phyloP scores from a whole-genome alignment of 352 stramenopile genomes.

The Pythium phragmiticola region DNA sequence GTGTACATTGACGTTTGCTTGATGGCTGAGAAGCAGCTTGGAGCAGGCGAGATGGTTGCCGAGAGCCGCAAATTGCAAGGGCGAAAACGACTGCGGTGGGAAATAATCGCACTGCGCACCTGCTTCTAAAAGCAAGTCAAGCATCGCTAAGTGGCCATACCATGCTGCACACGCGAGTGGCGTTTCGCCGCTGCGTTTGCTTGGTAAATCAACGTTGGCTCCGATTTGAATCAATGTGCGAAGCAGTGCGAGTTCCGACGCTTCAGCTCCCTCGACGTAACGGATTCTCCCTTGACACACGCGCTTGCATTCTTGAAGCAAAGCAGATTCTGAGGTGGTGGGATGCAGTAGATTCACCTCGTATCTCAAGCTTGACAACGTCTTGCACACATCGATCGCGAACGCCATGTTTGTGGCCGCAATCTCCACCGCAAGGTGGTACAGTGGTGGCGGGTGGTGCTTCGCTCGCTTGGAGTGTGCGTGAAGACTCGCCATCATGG shows the following conservation, averaged over 20 bases:
- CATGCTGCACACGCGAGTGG: conserved; percentile 51
- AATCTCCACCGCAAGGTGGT: conserved; percentile 50
- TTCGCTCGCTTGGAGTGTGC: conserved; percentile 24
- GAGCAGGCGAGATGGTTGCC: conserved; percentile 39
- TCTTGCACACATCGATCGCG: conserved; percentile 51
- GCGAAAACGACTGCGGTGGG: conserved; percentile 42
- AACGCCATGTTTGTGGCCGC: conserved; percentile 46
- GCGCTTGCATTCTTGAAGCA: conserved; percentile 62
- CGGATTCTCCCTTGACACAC: conserved; percentile 27
- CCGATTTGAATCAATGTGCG: conserved; percentile 49
- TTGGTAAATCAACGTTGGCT: conserved; percentile 52
- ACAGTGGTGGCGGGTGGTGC: conserved; percentile 29
- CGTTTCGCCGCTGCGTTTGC: conserved; percentile 48
- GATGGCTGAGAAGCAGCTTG: conserved; percentile 38
- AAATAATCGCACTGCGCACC: conserved; percentile 40
- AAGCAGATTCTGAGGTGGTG: conserved; percentile 39
- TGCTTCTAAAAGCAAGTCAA: conserved; percentile 56
- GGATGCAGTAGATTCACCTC: conserved; percentile 51
- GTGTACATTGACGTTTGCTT: conserved; percentile 42
- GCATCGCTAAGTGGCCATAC: conserved; percentile 41
- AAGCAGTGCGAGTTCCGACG: conserved; percentile 37
- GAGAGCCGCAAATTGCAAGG: conserved; percentile 58
- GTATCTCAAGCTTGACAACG: conserved; percentile 35
- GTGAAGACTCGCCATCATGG: neutral
- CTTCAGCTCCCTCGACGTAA: neutral